Evolutionary conservation across 768 basidiomycete genomes (phyloP).

Genomic region (Hygrocybe punicea): DNA sequence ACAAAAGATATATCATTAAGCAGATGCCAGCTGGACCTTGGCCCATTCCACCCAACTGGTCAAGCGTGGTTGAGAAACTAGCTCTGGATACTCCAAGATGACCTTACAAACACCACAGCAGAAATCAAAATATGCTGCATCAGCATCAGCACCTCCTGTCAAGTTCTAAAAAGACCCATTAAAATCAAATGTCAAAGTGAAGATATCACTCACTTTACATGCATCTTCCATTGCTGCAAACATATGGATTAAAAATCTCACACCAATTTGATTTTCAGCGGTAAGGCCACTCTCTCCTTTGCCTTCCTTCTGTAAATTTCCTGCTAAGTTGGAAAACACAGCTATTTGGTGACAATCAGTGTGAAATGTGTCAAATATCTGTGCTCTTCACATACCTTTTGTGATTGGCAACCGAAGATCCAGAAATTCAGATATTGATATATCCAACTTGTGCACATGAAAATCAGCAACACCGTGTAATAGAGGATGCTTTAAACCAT

Average conservation of each 20-base stretch:
- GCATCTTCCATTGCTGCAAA: constrained; percentile 52
- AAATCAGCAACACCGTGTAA: constrained; percentile 34
- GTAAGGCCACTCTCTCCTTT: constrained; percentile 18
- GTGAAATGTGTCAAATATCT: constrained; percentile 5
- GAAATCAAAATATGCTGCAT: not conserved
- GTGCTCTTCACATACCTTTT: constrained; percentile 30
- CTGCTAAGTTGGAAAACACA: constrained; percentile 44
- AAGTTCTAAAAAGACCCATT: not conserved
- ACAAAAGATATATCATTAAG: too few species aligned
- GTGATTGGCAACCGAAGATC: constrained; percentile 38
- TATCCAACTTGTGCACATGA: constrained; percentile 23
- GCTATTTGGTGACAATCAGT: constrained; percentile 29
- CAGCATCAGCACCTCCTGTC: not conserved
- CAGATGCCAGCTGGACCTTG: not conserved
- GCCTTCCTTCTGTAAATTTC: constrained; percentile 29
- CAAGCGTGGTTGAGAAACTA: not conserved
- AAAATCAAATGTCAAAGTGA: not conserved
- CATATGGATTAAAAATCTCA: constrained; percentile 43
- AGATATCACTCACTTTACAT: constrained; percentile 35
- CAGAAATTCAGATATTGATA: constrained; percentile 31
- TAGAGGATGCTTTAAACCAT: constrained; percentile 52
- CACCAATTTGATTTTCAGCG: constrained; percentile 36
- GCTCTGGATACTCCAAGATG: not conserved
- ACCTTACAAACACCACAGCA: not conserved
- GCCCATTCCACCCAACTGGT: not conserved